A percentile compares a stretch with the other conserved stretches of the same genome.
Conservation (phyloP, 129 eudicot genomes). For the Heracleum sosnowskyi region DNA sequence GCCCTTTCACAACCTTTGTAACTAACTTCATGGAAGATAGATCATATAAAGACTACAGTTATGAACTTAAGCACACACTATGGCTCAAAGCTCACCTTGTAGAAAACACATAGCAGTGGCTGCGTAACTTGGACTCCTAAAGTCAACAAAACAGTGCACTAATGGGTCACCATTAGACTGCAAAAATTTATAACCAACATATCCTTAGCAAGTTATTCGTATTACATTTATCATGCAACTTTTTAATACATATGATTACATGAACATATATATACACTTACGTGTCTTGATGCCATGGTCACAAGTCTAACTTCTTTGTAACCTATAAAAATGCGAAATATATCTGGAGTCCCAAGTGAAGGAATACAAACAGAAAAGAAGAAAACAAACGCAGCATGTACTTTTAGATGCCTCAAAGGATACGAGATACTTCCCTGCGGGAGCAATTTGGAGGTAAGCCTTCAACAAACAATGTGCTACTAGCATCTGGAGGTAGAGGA, state of each 20-base stretch:
- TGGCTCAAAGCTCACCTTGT: slow-evolving; percentile 52
- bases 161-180: slow-evolving; percentile 78
- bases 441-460: slow-evolving; percentile 83
- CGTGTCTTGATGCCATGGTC: slow-evolving; percentile 84
- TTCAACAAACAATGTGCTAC: slow-evolving; percentile 71
- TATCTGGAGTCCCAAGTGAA: slow-evolving; percentile 58
- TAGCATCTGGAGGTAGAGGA: slow-evolving; percentile 80
- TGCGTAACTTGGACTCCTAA: slow-evolving; percentile 74
- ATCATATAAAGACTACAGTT: not conserved
- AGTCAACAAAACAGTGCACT: slow-evolving; percentile 88
- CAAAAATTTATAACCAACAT: slow-evolving; percentile 14
- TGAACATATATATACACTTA: slow-evolving; percentile 22
- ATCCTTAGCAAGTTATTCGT: not conserved
- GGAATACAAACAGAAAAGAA: slow-evolving; percentile 28
- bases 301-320: slow-evolving; percentile 91
- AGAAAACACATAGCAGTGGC: slow-evolving; percentile 85
- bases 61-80: not conserved
- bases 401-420: slow-evolving; percentile 35
- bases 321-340: slow-evolving; percentile 90
- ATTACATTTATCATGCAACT: not conserved
- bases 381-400: not conserved
- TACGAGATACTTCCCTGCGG: slow-evolving; percentile 93
- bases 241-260: not conserved
- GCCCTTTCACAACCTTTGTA: not conserved
- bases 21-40: not conserved